Evolutionary conservation across 176 grass and related monocot species (phyloP).

Genomic region (Panicum miliaceum): DNA sequence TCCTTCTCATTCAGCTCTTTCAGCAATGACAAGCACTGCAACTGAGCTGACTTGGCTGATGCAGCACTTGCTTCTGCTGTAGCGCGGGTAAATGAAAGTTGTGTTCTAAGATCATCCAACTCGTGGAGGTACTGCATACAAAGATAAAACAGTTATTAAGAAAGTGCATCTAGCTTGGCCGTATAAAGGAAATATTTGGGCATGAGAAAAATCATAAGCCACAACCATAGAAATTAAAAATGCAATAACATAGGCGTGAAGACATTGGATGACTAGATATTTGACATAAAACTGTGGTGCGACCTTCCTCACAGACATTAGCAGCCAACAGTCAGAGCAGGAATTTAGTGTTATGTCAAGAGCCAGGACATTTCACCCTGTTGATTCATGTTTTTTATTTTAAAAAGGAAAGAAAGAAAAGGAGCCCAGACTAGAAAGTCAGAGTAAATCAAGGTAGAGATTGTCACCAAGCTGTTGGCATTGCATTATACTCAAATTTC

Average conservation of each 20-base stretch:
- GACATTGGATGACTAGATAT: background rate
- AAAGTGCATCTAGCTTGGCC: slow-evolving; percentile 7
- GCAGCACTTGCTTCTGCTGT: slow-evolving; percentile 79
- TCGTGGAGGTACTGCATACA: slow-evolving; percentile 65
- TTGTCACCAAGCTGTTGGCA: background rate
- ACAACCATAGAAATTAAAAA: background rate
- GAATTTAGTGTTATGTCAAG: background rate
- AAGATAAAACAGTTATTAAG: slow-evolving; percentile 1
- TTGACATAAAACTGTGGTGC: background rate
- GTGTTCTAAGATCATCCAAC: slow-evolving; percentile 72
- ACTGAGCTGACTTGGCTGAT: slow-evolving; percentile 73
- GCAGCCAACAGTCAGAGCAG: background rate
- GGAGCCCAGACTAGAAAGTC: background rate
- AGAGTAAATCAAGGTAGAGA: background rate
- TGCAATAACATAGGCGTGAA: background rate
- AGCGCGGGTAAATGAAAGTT: slow-evolving; percentile 64
- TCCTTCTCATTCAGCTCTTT: slow-evolving; percentile 84
- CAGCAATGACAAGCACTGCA: slow-evolving; percentile 63
- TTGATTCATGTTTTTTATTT: background rate
- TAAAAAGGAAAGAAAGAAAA: background rate
- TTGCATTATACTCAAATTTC: background rate
- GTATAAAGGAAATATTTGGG: background rate
- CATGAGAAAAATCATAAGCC: background rate
- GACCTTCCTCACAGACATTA: background rate
- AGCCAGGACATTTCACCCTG: too few species aligned